Percentiles rank a stretch among this genome's conserved stretches.
These are phyloP conservation scores for Spatholobus suberectus DNA, from an alignment of 306 rosid genomes.

Conservation along the genomic window DNA sequence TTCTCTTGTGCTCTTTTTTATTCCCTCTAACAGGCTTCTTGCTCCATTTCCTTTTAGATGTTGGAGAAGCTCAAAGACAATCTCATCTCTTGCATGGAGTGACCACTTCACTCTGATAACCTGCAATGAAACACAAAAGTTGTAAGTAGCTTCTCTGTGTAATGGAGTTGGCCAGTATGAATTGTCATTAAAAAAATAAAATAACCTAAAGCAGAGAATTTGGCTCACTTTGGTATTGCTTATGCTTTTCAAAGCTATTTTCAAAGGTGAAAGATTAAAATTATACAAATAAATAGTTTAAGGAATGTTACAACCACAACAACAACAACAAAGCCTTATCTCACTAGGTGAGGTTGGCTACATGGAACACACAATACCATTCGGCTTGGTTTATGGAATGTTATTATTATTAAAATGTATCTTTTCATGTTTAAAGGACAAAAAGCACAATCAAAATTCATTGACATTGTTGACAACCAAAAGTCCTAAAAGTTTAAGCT, in stretches of 20 bases:
- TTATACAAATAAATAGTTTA: neutral
- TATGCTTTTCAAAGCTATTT: neutral
- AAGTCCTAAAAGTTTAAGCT: constrained; percentile 11
- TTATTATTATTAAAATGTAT: neutral
- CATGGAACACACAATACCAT: no score
- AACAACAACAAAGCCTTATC: no score
- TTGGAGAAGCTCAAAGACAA: constrained; percentile 84
- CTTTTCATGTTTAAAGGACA: neutral
- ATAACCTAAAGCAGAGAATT: neutral
- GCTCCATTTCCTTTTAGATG: constrained; percentile 77
- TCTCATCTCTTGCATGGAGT: constrained; percentile 97
- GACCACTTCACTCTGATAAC: constrained; percentile 99
- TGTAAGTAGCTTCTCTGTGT: constrained; percentile 22
- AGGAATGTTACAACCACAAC: neutral
- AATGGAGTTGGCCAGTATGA: constrained; percentile 8
- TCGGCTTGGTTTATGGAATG: neutral
- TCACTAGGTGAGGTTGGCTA: no score
- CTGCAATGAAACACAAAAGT: constrained; percentile 51
- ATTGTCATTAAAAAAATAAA: neutral
- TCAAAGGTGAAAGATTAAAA: neutral
- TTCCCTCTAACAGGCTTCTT: constrained; percentile 64
- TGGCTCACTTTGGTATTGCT: neutral
- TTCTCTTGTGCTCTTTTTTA: constrained; percentile 72
- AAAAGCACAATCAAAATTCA: neutral
- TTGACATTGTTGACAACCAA: neutral